Percentiles rank a stretch among this genome's conserved stretches.
Conservation (phyloP, 441 rosid genomes). For the Isatis lusitanica region DNA sequence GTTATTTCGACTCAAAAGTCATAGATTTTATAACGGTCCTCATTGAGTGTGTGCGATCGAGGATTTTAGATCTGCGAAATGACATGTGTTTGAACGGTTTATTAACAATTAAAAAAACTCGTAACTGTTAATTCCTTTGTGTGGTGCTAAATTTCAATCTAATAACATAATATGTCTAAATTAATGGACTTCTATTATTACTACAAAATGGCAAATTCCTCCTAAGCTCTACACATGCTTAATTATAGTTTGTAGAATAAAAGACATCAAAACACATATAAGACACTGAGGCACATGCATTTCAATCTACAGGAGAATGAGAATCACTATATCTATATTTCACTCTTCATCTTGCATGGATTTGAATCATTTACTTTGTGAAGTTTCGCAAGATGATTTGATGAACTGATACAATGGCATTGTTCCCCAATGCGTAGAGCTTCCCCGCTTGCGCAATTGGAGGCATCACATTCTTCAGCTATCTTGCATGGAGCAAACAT, state of each 20-base stretch:
- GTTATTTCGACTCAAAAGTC: too few relatives aligned
- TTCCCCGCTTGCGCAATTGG: slow-evolving; percentile 5
- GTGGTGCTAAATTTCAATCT: too few relatives aligned
- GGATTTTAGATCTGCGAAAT: too few relatives aligned
- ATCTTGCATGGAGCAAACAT: slow-evolving; percentile 6
- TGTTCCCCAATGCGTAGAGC: slow-evolving; percentile 3
- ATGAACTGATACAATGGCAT: slow-evolving; percentile 9
- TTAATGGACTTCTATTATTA: not conserved
- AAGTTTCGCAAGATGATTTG: not conserved
- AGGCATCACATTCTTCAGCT: slow-evolving; percentile 2
- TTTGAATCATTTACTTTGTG: not conserved
- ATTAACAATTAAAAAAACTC: too few relatives aligned
- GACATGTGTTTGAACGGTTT: too few relatives aligned
- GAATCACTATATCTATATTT: not conserved
- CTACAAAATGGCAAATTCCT: not conserved
- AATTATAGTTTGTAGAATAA: not conserved
- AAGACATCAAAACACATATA: not conserved
- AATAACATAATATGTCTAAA: too few relatives aligned
- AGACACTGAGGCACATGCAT: not conserved
- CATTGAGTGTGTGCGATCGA: too few relatives aligned
- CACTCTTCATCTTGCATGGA: not conserved
- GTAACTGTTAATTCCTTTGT: too few relatives aligned
- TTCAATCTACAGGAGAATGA: not conserved
- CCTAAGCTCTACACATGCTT: not conserved
- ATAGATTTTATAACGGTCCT: too few relatives aligned